A percentile compares a stretch with the other conserved stretches of the same genome.
phyloP scores from a whole-genome alignment of 768 basidiomycete species.

The Xerocomellus intermedius region DNA sequence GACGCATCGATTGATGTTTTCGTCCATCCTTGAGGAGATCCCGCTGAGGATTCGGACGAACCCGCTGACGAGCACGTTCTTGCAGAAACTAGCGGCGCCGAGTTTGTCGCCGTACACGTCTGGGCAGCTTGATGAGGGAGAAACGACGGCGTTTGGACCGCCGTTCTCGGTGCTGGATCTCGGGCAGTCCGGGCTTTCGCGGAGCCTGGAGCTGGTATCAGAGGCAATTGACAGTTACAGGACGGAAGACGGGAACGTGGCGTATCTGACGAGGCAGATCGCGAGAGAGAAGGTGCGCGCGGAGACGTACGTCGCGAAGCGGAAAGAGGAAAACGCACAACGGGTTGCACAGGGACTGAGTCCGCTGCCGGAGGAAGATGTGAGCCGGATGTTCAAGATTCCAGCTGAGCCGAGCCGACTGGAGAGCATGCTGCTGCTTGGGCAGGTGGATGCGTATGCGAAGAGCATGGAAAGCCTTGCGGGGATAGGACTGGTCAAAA shows the following conservation, averaged over 20 bases:
- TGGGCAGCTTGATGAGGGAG: conserved; percentile 38
- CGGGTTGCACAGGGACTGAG: conserved; percentile 80
- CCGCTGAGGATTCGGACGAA: conserved; percentile 84
- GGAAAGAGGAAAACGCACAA: conserved; percentile 82
- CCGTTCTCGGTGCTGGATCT: conserved; percentile 72
- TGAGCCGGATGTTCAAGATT: conserved; percentile 81
- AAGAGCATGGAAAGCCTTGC: conserved; percentile 70
- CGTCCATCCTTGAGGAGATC: conserved; percentile 81
- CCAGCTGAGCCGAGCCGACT: conserved; percentile 85
- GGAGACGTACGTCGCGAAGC: conserved; percentile 76
- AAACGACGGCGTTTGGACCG: conserved; percentile 47
- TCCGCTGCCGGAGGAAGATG: conserved; percentile 86
- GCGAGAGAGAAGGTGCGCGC: conserved; percentile 79
- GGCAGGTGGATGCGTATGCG: conserved; percentile 84
- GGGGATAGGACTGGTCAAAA: conserved; percentile 69
- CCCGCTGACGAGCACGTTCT: conserved; percentile 74
- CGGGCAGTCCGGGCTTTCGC: conserved; percentile 64
- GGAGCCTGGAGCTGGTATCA: conserved; percentile 79
- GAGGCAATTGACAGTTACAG: conserved; percentile 84
- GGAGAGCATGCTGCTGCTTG: conserved; percentile 82
- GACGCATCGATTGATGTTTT: conserved; percentile 79
- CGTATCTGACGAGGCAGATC: conserved; percentile 85
- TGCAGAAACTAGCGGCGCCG: conserved; percentile 58
- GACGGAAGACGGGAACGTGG: conserved; percentile 90
- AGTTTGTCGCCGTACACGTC: conserved; percentile 35